phyloP scores from a whole-genome alignment of 306 rosid genomes.

The Mimosa bimucronata region DNA sequence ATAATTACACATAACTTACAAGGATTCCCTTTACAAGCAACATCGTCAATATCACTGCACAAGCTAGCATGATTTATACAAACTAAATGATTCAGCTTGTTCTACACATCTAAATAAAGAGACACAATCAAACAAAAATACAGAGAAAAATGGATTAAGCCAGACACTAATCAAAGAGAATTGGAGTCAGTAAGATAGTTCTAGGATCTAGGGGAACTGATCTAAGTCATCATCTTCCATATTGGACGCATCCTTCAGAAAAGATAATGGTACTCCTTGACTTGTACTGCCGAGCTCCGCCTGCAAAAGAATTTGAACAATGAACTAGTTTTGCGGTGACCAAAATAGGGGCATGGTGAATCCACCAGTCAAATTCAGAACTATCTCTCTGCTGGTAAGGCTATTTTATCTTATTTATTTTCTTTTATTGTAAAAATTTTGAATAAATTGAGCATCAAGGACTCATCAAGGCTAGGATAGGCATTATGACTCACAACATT shows the following conservation, averaged over 20 bases:
- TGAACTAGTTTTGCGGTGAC: constrained; percentile 14
- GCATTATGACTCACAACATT: background rate
- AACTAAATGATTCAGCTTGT: constrained; percentile 32
- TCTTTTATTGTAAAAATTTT: background rate
- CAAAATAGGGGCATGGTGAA: constrained; percentile 26
- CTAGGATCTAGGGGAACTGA: constrained; percentile 45
- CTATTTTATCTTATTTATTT: constrained; percentile 16
- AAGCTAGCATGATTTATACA: constrained; percentile 33
- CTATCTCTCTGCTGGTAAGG: constrained; percentile 16
- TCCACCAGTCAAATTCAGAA: background rate
- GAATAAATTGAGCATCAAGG: background rate
- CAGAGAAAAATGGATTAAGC: background rate
- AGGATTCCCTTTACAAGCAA: constrained; percentile 7
- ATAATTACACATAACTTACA: constrained; percentile 23
- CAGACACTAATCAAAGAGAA: constrained; percentile 29
- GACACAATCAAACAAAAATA: constrained; percentile 24
- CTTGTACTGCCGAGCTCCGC: constrained; percentile 54
- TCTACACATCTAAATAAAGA: constrained; percentile 28
- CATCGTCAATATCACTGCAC: constrained; percentile 32
- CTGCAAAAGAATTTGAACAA: constrained; percentile 49
- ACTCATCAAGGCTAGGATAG: background rate
- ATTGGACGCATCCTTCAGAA: constrained; percentile 29
- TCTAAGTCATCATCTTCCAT: constrained; percentile 53
- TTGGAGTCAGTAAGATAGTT: constrained; percentile 28
- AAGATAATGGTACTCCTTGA: constrained; percentile 40